Base-by-base conservation (phyloP, 108 stramenopile genomes). In the Conticribra guillardii region DNA sequence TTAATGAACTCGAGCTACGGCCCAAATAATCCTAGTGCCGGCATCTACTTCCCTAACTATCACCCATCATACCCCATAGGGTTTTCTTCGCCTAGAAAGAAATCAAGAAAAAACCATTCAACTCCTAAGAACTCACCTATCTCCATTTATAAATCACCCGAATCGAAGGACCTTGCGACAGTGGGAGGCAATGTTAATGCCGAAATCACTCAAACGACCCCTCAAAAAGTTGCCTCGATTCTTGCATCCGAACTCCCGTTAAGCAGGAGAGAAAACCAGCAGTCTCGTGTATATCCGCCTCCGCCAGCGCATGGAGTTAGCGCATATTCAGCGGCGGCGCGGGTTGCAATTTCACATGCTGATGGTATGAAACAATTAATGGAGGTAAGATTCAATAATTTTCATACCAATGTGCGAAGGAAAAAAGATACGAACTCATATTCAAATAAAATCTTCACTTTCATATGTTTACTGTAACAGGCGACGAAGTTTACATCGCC, bases 401-500 rank as follows among this genome's bases (percentile, higher is more conserved):
- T 11, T 41, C 37, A 11, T 11, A 5, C 37, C n/a, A n/a, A n/a
- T n/a, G n/a, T n/a, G n/a, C n/a, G n/a, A n/a, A n/a, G n/a, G n/a
- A n/a, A n/a, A n/a, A n/a, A n/a, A n/a, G n/a, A n/a, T n/a, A n/a
- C n/a, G n/a, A n/a, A n/a, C n/a, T n/a, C n/a, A n/a, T n/a, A n/a
- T n/a, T n/a, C 45, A 2, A 18, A 30, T n/a, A 14, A 7, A 22
- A 8, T 53, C 2, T 65, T 22, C 17, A 41, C 27, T 24, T 50
- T n/a, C 29, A 52, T n/a, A 26, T 15, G 23, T 9, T 30, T 50
- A 0, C 29, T 18, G 11, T 41, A 30, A 48, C 21, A 74, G 73
- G 73, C 73, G 23, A 74, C 73, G 4, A 66, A 58, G n/a, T 52
- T 74, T 41, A 67, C 73, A 60, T 74, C 73, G 15, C 65, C 73